Evolutionary conservation across 2,329 filamentous ascomycete genomes (phyloP).

Genomic region (Allantophomopsis lycopodina): DNA sequence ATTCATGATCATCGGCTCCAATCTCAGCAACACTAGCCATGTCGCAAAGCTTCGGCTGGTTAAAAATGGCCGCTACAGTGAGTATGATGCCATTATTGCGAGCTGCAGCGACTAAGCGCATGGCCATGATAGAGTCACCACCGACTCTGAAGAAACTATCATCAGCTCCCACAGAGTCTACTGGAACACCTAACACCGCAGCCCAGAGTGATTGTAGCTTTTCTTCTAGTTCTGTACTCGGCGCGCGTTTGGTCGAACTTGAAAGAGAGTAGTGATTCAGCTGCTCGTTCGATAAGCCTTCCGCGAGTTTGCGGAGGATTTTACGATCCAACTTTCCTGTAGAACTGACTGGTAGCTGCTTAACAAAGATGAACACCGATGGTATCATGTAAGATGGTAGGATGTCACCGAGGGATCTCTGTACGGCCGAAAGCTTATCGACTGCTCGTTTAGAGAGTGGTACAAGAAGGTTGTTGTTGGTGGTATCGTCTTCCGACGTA

Average conservation of each 20-base stretch:
- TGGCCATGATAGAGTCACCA: conserved; percentile 29
- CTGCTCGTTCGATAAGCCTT: background rate
- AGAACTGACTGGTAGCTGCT: conserved; percentile 16
- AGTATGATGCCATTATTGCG: background rate
- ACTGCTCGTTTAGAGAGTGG: too few relatives aligned
- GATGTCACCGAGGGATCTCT: background rate
- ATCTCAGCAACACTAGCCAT: too few relatives aligned
- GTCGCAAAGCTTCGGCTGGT: too few relatives aligned
- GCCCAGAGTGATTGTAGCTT: conserved; percentile 23
- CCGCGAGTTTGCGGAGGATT: background rate
- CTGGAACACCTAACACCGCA: conserved; percentile 22
- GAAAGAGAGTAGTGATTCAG: conserved; percentile 1
- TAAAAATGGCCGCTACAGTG: background rate
- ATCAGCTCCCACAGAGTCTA: conserved; percentile 14
- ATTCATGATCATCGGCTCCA: too few relatives aligned
- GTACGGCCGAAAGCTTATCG: conserved; percentile 9
- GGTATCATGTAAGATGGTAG: conserved; percentile 23
- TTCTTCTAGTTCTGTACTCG: conserved; percentile 7
- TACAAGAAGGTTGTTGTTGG: too few relatives aligned
- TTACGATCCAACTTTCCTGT: conserved; percentile 20
- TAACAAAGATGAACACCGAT: conserved; percentile 12
- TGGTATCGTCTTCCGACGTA: too few relatives aligned
- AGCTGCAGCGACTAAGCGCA: conserved; percentile 24
- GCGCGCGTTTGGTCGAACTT: background rate
- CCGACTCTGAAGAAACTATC: conserved; percentile 24